Percentiles rank a stretch among this genome's conserved stretches.
phyloP scores from a whole-genome alignment of 164 flowering plant species.

The Umbilicus rupestris region DNA sequence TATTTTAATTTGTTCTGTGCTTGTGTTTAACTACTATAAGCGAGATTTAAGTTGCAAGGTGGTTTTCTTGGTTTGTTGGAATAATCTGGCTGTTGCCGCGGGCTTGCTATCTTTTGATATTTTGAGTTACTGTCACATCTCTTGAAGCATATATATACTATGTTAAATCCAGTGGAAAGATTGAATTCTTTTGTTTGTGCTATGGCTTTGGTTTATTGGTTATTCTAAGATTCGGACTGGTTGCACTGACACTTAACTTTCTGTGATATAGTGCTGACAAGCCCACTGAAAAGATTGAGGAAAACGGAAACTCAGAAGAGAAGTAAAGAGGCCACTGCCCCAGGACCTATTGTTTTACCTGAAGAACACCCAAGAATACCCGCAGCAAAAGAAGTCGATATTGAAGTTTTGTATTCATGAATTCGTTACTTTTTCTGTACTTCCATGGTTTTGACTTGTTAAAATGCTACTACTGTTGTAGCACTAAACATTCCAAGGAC shows the following conservation, averaged over 20 bases:
- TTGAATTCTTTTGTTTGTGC: too few relatives aligned
- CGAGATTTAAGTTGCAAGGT: neutral
- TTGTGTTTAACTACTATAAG: neutral
- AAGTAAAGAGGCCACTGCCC: neutral
- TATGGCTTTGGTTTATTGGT: neutral
- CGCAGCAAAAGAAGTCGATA: neutral
- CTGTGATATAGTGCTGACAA: neutral
- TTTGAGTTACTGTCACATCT: too few relatives aligned
- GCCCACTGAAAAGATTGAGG: neutral
- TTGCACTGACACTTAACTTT: neutral
- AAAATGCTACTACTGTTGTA: neutral
- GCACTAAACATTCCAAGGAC: neutral
- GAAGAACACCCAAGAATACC: neutral
- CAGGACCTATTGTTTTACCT: neutral
- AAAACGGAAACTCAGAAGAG: neutral
- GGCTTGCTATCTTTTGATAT: too few relatives aligned
- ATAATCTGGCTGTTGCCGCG: too few relatives aligned
- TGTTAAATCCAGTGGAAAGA: too few relatives aligned
- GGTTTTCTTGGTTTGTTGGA: neutral
- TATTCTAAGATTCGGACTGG: neutral
- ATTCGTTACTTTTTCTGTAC: neutral
- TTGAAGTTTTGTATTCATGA: constrained; percentile 3
- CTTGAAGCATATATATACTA: too few relatives aligned
- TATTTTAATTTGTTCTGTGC: neutral
- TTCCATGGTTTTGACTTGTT: neutral